Evolutionary conservation across 345 rosid genomes (phyloP).

Genomic region (Raphanus sativus): DNA sequence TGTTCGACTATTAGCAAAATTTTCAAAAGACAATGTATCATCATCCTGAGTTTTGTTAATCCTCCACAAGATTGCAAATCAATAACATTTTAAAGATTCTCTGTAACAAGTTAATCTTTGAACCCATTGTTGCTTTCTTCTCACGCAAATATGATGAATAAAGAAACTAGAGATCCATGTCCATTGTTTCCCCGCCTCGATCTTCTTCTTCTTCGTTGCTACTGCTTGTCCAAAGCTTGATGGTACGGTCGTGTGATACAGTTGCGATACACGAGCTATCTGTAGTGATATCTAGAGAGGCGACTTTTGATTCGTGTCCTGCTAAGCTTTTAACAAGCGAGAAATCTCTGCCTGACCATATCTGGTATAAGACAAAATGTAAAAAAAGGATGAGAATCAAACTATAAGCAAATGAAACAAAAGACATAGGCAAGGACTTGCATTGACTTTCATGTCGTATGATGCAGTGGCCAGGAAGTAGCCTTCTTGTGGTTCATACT

Average conservation of each 20-base stretch:
- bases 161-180: conserved; percentile 42
- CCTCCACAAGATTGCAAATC: not conserved
- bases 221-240: conserved; percentile 66
- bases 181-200: conserved; percentile 49
- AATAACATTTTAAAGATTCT: conserved; percentile 2
- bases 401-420: conserved; percentile 17
- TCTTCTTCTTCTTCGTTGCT: conserved; percentile 27
- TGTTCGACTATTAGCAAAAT: no score
- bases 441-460: conserved; percentile 92
- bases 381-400: not conserved
- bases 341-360: conserved; percentile 93
- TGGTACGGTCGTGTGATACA: conserved; percentile 72
- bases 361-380: conserved; percentile 44
- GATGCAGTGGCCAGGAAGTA: conserved; percentile 84
- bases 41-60: not conserved
- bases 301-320: conserved; percentile 83
- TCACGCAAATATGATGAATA: not conserved
- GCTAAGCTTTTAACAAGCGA: conserved; percentile 73
- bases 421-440: conserved; percentile 20
- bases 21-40: conserved; percentile 3
- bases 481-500: conserved; percentile 96
- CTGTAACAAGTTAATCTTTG: not conserved
- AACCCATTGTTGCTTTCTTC: not conserved
- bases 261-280: conserved; percentile 63
- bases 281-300: conserved; percentile 65